A percentile compares a stretch with the other conserved stretches of the same genome.
phyloP scores from a whole-genome alignment of 371 early-diverging fungal species.

The Actinomortierella ambigua region DNA sequence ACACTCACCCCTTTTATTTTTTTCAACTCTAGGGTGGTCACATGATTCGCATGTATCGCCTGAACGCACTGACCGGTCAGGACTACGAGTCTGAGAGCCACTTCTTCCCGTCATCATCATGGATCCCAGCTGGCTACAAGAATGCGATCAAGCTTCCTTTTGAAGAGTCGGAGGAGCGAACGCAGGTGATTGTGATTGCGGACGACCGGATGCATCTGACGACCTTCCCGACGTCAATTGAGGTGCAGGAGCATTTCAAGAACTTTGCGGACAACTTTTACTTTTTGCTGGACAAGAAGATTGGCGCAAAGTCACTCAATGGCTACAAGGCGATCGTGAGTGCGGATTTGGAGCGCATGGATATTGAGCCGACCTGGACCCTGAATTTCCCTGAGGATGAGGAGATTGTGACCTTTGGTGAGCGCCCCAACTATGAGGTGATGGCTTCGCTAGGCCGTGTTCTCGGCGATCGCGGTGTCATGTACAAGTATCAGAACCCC shows the following conservation, averaged over 20 bases:
- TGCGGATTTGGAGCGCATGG: conserved; percentile 58
- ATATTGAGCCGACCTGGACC: conserved; percentile 61
- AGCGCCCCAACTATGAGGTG: conserved; percentile 42
- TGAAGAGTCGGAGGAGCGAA: conserved; percentile 72
- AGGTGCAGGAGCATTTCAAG: conserved; percentile 55
- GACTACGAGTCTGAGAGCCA: conserved; percentile 51
- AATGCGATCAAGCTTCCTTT: conserved; percentile 66
- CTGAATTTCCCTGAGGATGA: conserved; percentile 66
- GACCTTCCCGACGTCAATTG: conserved; percentile 63
- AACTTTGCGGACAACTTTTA: conserved; percentile 56
- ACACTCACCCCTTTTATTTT: background rate
- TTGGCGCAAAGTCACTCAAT: conserved; percentile 45
- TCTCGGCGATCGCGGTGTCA: conserved; percentile 90
- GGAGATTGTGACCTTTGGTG: conserved; percentile 54
- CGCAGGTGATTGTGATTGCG: conserved; percentile 63
- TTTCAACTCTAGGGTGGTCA: conserved; percentile 16
- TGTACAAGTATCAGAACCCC: conserved; percentile 97
- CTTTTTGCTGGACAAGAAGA: conserved; percentile 55
- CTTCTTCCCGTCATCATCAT: conserved; percentile 58
- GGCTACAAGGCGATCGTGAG: conserved; percentile 58
- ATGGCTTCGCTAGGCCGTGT: conserved; percentile 88
- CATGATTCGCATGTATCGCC: conserved; percentile 55
- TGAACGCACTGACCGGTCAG: conserved; percentile 79
- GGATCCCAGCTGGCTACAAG: conserved; percentile 53
- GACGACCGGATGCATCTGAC: conserved; percentile 66